Evolutionary conservation across 2,329 filamentous ascomycete genomes (phyloP).

Genomic region (Sclerotinia nivalis): DNA sequence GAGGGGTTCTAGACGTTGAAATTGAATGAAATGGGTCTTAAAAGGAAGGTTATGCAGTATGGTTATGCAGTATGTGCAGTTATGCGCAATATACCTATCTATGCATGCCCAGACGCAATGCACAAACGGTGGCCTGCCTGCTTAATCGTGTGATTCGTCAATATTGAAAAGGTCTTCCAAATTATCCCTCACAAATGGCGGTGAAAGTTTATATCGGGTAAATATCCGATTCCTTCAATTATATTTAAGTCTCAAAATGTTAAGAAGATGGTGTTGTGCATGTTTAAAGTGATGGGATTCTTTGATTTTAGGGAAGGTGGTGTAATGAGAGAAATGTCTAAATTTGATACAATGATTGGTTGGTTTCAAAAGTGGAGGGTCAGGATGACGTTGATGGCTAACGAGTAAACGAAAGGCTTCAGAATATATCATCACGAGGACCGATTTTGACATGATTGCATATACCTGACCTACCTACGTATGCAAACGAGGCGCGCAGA

Average conservation of each 20-base stretch:
- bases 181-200: background rate
- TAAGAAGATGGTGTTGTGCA: conserved; percentile 4
- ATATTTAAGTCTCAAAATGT: background rate
- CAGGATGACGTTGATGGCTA: conserved; percentile 7
- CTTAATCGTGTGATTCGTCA: conserved; percentile 2
- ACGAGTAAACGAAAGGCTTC: background rate
- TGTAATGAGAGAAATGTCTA: background rate
- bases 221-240: background rate
- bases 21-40: background rate
- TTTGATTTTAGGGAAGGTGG: conserved; percentile 4
- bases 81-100: no score
- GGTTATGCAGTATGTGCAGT: background rate
- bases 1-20: conserved; percentile 3
- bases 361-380: background rate
- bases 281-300: conserved; percentile 6
- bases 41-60: background rate
- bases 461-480: background rate
- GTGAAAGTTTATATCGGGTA: background rate
- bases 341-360: background rate
- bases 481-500: conserved; percentile 4
- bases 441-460: conserved; percentile 17
- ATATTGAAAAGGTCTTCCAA: background rate
- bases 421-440: conserved; percentile 13
- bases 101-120: background rate
- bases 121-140: conserved; percentile 5